A percentile compares a stretch with the other conserved stretches of the same genome.
phyloP scores from a whole-genome alignment of 139 green algal species.

The Pseudopediastrum boryanum region DNA sequence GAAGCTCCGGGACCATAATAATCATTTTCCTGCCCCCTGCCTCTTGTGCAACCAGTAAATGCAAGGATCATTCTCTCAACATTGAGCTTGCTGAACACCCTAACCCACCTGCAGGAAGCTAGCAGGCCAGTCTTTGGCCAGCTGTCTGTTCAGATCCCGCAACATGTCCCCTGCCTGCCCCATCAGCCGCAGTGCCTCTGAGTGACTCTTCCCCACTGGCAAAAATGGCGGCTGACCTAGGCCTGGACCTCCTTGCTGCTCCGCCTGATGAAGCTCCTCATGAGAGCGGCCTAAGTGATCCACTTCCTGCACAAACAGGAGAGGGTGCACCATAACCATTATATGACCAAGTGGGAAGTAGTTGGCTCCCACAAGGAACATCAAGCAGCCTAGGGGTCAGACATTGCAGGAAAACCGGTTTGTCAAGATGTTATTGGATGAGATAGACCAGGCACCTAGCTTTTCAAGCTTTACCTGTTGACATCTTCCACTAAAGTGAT shows the following conservation, averaged over 20 bases:
- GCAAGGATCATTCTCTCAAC: no score
- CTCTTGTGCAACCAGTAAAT: no score
- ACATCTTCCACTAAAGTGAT: background rate
- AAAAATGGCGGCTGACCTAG: background rate
- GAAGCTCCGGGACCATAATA: no score
- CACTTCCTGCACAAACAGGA: slow-evolving; percentile 18
- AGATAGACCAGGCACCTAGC: background rate
- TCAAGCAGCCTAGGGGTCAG: background rate
- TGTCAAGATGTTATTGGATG: background rate
- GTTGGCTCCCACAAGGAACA: background rate
- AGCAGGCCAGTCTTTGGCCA: slow-evolving; percentile 12
- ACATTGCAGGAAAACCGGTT: background rate
- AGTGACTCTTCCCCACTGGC: background rate
- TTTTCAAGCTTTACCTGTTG: background rate
- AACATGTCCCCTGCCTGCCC: background rate
- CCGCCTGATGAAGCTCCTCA: background rate
- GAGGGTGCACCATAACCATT: background rate
- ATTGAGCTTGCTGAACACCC: no score
- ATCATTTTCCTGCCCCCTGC: no score
- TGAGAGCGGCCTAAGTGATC: slow-evolving; percentile 5
- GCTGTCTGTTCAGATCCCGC: background rate
- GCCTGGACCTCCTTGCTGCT: no score
- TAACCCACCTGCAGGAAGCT: slow-evolving; percentile 21
- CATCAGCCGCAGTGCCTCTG: background rate
- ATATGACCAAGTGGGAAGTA: background rate